Percentiles rank a stretch among this genome's conserved stretches.
Evolutionary conservation across 192 early-diverging fungal species (phyloP).

Genomic region (Coemansia sp.): DNA sequence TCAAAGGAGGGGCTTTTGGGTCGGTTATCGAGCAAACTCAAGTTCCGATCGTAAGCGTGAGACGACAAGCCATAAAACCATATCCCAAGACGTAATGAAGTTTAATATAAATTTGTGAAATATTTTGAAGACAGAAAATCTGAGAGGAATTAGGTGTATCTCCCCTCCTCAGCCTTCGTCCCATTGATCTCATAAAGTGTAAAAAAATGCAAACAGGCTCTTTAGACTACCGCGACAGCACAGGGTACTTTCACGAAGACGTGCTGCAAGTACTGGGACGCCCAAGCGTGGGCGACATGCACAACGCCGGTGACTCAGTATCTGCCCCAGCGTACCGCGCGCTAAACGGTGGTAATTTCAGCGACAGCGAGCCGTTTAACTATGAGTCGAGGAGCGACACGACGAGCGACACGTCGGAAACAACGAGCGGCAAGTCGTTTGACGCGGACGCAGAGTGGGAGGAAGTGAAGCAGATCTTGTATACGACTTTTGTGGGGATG

Average conservation of each 20-base stretch:
- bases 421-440: neutral
- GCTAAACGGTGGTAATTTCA: neutral
- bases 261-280: constrained; percentile 45
- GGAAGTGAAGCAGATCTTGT: constrained; percentile 40
- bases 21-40: constrained; percentile 17
- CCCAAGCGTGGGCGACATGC: constrained; percentile 3
- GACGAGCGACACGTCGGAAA: constrained; percentile 5
- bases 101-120: too few species aligned
- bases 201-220: constrained; percentile 9
- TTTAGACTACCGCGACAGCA: constrained; percentile 46
- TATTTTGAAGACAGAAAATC: too few species aligned
- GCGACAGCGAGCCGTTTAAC: neutral
- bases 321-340: constrained; percentile 5
- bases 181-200: neutral
- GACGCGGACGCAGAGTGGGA: constrained; percentile 41
- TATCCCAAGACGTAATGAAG: too few species aligned
- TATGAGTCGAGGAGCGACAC: neutral
- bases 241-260: constrained; percentile 46
- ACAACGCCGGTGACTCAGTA: neutral
- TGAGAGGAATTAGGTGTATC: too few species aligned
- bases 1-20: constrained; percentile 14
- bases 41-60: constrained; percentile 11
- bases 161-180: too few species aligned
- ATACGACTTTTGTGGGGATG: constrained; percentile 38
- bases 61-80: constrained; percentile 10